Conservation (phyloP, 495 filamentous ascomycete genomes). For the Penicillium flavigenum region DNA sequence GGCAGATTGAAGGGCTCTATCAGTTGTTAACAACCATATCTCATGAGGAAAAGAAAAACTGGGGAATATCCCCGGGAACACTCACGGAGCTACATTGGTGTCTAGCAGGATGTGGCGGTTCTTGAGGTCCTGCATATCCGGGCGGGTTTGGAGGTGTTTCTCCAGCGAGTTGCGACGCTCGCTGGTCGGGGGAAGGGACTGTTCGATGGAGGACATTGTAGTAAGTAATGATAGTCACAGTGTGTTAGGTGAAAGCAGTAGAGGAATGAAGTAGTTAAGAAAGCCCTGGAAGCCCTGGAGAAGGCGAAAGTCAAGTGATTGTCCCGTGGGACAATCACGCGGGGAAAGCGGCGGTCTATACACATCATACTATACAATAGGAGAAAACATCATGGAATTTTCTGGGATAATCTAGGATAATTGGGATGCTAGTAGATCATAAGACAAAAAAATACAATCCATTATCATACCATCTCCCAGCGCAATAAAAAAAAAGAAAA, state of each 20-base stretch:
- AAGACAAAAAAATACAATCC: slow-evolving; percentile 1
- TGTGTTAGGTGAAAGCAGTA: background rate
- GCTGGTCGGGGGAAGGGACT: slow-evolving; percentile 46
- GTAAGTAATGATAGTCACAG: slow-evolving; percentile 1
- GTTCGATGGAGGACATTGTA: slow-evolving; percentile 39
- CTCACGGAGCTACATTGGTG: slow-evolving; percentile 66
- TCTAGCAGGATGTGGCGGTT: slow-evolving; percentile 71
- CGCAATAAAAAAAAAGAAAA: background rate
- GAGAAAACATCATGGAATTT: background rate
- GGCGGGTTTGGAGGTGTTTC: slow-evolving; percentile 76
- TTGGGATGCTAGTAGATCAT: slow-evolving; percentile 1
- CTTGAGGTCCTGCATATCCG: slow-evolving; percentile 77
- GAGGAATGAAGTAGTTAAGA: background rate
- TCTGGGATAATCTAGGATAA: background rate
- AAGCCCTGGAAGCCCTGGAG: background rate
- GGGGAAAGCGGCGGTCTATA: slow-evolving; percentile 17
- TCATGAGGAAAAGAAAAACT: background rate
- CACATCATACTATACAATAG: background rate
- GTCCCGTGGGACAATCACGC: slow-evolving; percentile 21
- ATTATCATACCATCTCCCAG: slow-evolving; percentile 2
- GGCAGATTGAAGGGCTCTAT: slow-evolving; percentile 60
- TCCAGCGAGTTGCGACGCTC: slow-evolving; percentile 87
- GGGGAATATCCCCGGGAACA: background rate
- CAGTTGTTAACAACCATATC: background rate
- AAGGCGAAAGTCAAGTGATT: slow-evolving; percentile 24